Conservation (phyloP, 1,284 basidiomycete species). For the Moesziomyces sp. region DNA sequence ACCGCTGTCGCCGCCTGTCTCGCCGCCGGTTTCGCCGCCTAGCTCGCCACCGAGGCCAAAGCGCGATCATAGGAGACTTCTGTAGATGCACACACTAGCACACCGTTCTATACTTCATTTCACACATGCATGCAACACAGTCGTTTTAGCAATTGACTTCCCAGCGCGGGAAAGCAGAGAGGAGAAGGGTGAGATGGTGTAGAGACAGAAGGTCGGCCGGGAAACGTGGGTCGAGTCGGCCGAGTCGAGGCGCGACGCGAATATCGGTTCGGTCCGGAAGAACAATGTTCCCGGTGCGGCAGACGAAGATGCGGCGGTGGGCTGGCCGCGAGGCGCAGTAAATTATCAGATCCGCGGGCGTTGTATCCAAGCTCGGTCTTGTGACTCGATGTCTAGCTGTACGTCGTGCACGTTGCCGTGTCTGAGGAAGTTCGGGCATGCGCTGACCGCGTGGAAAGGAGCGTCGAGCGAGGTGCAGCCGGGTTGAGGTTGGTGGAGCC, state of each 20-base stretch:
- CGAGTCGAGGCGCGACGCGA: no score
- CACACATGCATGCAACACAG: conserved; percentile 1
- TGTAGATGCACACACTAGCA: not conserved
- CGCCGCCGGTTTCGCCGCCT: conserved; percentile 5
- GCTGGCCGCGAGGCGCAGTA: no score
- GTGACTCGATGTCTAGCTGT: conserved; percentile 1
- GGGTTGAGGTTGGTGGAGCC: not conserved
- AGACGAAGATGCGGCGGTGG: no score
- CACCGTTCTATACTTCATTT: not conserved
- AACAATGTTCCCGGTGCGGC: not conserved
- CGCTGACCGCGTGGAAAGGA: not conserved
- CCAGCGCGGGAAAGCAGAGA: no score
- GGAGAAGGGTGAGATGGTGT: not conserved
- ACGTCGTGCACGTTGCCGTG: not conserved
- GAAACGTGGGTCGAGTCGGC: no score
- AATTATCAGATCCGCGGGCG: conserved; percentile 9
- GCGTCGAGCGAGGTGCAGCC: not conserved
- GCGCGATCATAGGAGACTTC: conserved; percentile 4
- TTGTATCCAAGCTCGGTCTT: no score
- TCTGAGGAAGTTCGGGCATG: not conserved
- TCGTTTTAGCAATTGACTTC: not conserved
- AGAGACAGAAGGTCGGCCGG: not conserved
- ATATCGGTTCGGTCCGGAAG: not conserved
- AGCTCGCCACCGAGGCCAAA: conserved; percentile 10
- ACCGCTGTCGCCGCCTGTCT: not conserved